A percentile compares a stretch with the other conserved stretches of the same genome.
Conservation (phyloP, 768 basidiomycete genomes). For the Gautieria morchelliformis region DNA sequence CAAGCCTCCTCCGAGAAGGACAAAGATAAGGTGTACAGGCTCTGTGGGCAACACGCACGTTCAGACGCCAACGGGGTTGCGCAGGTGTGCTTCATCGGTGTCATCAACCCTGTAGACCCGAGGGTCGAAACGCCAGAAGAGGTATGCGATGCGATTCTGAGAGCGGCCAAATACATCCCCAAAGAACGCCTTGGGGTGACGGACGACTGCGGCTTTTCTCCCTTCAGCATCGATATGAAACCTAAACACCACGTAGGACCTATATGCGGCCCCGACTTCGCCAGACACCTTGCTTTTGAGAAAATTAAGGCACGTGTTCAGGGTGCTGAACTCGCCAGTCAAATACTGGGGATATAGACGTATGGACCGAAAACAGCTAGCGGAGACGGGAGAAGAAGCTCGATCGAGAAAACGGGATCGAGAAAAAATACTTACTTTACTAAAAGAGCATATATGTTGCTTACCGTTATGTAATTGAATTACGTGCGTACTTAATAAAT, state of each 20-base stretch:
- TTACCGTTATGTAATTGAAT: too few species aligned
- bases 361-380: neutral
- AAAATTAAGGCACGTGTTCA: constrained; percentile 2
- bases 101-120: neutral
- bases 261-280: neutral
- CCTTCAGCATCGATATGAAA: constrained; percentile 1
- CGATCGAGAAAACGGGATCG: neutral
- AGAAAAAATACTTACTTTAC: too few species aligned
- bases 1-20: neutral
- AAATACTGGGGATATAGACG: neutral
- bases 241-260: neutral
- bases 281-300: constrained; percentile 1
- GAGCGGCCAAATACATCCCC: neutral
- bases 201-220: constrained; percentile 3
- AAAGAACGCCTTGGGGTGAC: neutral
- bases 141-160: neutral
- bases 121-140: neutral
- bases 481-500: too few species aligned
- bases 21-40: neutral
- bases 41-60: neutral
- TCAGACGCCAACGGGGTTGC: neutral
- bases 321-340: neutral
- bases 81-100: constrained; percentile 2
- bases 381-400: neutral
- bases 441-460: neutral